A percentile compares a stretch with the other conserved stretches of the same genome.
Evolutionary conservation across 257 asterid genomes (phyloP).

Genomic region (Voacanga thouarsii): DNA sequence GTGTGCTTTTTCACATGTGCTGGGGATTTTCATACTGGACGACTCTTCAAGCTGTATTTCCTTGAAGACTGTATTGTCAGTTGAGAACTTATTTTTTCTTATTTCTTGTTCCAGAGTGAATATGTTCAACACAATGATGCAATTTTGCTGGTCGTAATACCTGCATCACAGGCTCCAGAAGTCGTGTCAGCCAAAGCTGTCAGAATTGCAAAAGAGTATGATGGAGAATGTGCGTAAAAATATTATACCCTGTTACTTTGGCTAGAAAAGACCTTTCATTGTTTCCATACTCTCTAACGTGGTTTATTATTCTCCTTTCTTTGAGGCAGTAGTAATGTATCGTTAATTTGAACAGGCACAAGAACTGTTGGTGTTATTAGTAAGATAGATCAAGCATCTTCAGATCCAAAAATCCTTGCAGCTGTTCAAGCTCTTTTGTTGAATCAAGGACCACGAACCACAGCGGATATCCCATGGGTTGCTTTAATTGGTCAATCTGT

Average conservation of each 20-base stretch:
- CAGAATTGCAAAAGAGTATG: constrained; percentile 92
- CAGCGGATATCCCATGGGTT: constrained; percentile 95
- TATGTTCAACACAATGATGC: constrained; percentile 92
- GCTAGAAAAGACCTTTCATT: not conserved
- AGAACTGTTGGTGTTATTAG: constrained; percentile 92
- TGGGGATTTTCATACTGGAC: not conserved
- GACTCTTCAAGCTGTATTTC: not conserved
- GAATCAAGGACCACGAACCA: constrained; percentile 93
- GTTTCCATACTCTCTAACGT: not conserved
- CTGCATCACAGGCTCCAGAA: constrained; percentile 95
- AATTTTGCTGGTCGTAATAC: constrained; percentile 78
- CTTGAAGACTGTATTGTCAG: not conserved
- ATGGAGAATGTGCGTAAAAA: constrained; percentile 79
- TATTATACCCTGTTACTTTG: not conserved
- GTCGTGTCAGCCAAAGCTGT: constrained; percentile 89
- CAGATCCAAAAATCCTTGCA: constrained; percentile 84
- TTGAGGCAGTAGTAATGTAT: not conserved
- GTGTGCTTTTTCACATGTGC: not conserved
- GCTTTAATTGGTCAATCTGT: constrained; percentile 98
- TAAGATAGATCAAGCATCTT: constrained; percentile 87
- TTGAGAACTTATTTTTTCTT: not conserved
- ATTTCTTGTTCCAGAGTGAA: constrained; percentile 50
- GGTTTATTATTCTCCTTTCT: not conserved
- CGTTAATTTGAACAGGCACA: constrained; percentile 51
- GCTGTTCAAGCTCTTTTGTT: constrained; percentile 94